Conservation (phyloP, 2,329 filamentous ascomycete species). For the Neonectria punicea region DNA sequence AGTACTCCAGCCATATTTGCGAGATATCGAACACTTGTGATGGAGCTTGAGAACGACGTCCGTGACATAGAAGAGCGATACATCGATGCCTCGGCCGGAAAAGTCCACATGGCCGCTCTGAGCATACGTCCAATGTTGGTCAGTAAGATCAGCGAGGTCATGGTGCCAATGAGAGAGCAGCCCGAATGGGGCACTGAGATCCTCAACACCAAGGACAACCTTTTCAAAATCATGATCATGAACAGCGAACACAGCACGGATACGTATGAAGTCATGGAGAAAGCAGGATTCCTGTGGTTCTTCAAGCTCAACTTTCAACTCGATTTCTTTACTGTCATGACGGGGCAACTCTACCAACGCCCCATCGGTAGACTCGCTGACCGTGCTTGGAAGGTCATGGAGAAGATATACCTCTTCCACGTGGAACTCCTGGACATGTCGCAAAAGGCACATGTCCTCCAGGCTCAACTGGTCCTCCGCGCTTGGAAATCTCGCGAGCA, state of each 20-base stretch:
- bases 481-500: conserved; percentile 63
- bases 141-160: conserved; percentile 59
- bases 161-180: conserved; percentile 58
- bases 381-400: conserved; percentile 61
- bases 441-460: conserved; percentile 55
- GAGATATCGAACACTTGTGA: conserved; percentile 53
- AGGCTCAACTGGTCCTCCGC: conserved; percentile 60
- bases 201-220: conserved; percentile 60
- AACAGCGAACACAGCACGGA: conserved; percentile 59
- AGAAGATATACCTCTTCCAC: conserved; percentile 59
- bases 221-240: conserved; percentile 65
- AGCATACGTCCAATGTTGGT: conserved; percentile 59
- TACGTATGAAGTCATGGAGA: conserved; percentile 54
- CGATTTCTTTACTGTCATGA: conserved; percentile 66
- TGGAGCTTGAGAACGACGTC: conserved; percentile 57
- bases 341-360: conserved; percentile 62
- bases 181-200: conserved; percentile 63
- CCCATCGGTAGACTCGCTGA: conserved; percentile 62
- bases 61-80: conserved; percentile 58
- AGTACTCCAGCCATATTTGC: not conserved
- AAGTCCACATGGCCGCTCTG: conserved; percentile 61
- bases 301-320: conserved; percentile 64
- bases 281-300: conserved; percentile 66
- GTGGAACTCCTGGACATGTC: conserved; percentile 61
- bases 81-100: conserved; percentile 62